phyloP scores from a whole-genome alignment of 129 eudicot species.

The Helianthus annuus region DNA sequence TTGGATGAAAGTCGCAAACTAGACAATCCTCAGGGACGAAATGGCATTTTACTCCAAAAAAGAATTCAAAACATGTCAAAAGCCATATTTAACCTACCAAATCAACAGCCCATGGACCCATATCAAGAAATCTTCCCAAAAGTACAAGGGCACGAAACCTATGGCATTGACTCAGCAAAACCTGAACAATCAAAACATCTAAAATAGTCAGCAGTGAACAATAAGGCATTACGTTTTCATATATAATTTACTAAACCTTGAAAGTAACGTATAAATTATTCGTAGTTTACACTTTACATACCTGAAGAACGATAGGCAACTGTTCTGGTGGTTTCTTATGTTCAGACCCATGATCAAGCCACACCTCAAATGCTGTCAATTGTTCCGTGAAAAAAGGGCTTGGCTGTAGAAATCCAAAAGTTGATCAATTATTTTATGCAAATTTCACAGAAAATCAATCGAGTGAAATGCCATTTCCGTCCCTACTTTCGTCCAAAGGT shows the following conservation, averaged over 20 bases:
- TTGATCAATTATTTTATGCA: neutral
- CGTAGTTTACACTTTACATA: slow-evolving; percentile 21
- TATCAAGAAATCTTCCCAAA: slow-evolving; percentile 93
- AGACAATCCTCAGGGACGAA: too few relatives aligned
- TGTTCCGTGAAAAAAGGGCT: slow-evolving; percentile 96
- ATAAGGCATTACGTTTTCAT: neutral
- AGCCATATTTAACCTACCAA: slow-evolving; percentile 54
- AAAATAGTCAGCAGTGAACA: slow-evolving; percentile 5
- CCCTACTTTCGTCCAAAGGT: too few relatives aligned
- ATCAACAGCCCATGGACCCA: slow-evolving; percentile 99
- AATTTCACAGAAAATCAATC: neutral
- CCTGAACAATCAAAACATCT: slow-evolving; percentile 41
- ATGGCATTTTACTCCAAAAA: neutral
- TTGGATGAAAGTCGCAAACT: too few relatives aligned
- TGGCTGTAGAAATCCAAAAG: slow-evolving; percentile 49
- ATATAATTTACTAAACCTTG: neutral
- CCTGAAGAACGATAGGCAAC: slow-evolving; percentile 99
- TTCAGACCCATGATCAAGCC: slow-evolving; percentile 99
- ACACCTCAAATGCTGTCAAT: slow-evolving; percentile 91
- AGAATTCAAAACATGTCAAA: slow-evolving; percentile 7
- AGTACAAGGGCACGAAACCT: slow-evolving; percentile 95
- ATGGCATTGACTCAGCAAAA: slow-evolving; percentile 91
- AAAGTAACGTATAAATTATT: neutral
- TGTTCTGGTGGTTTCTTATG: slow-evolving; percentile 94
- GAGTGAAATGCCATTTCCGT: neutral